Evolutionary conservation across 768 basidiomycete species (phyloP), one percentile per base, ranked within the genome.

Genomic region (Tricholoma matsutake): DNA sequence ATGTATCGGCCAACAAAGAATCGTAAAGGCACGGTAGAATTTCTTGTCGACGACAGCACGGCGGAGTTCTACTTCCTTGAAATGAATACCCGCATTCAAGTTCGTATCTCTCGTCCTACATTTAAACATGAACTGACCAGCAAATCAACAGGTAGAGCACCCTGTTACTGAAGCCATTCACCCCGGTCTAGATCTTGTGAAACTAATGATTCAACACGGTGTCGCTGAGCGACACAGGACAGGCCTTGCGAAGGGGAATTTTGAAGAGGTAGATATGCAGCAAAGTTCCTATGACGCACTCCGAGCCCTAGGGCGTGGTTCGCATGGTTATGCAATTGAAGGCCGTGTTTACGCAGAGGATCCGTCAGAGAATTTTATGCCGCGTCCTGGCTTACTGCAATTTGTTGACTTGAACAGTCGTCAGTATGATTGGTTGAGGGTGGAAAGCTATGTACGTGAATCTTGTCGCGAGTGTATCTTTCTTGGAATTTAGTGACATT

Each of bases 61-160:
- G 80, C 76, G 0, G 65, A 75, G 1, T 88, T 86, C 72, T 88
- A 78, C 73, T 91, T 89, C 61, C 76, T 91, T 11, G 88, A 91
- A 69, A 85, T 89, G 83, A 89, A 91, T 62, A 85, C 86, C 0
- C 78, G 87, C 8, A 81, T 88, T 49, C 86, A 87, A 67, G 84
- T 78, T 56, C 31, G 58, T 56, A 66, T 39, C 41, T n/a, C 29
- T 9, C 52, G 53, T 39, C 29, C 37, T 22, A 28, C 1, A 35
- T 5, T 56, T n/a, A 3, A 22, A 20, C 22, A 4, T 7, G 1
- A 28, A 62, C 56, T 31, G 62, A 35, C 62, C 51, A 57, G 55
- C 22, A 20, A 10, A 28, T 8, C 56, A 63, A 8, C 65, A 87
- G 78, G 86, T 89, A 16, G 88, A 89, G 70, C 88, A 91, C 61